A percentile compares a stretch with the other conserved stretches of the same genome.
phyloP scores from a whole-genome alignment of 495 filamentous ascomycete genomes.

The Penicillium diatomitis region DNA sequence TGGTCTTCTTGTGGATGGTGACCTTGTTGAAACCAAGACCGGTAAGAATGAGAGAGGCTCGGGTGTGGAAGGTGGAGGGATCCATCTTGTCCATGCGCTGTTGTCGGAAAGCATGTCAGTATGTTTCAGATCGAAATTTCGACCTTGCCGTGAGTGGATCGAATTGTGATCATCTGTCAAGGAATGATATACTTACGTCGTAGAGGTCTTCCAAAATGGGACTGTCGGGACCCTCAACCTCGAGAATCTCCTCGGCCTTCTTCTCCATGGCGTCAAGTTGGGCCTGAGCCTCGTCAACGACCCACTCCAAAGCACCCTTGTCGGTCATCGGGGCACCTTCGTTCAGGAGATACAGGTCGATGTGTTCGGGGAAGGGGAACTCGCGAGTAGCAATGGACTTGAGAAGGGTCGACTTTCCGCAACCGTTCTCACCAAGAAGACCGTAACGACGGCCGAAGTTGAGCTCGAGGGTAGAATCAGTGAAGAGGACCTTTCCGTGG shows the following conservation, averaged over 20 bases:
- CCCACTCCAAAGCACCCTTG: conserved; percentile 90
- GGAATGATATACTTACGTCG: conserved; percentile 55
- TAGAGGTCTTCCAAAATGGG: conserved; percentile 92
- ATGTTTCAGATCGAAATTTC: not conserved
- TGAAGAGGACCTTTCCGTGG: conserved; percentile 93
- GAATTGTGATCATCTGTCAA: not conserved
- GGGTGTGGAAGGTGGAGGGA: conserved; percentile 96
- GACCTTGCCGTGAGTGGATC: too few relatives aligned
- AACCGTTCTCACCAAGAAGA: conserved; percentile 95
- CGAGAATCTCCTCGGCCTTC: conserved; percentile 80
- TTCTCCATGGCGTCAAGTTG: conserved; percentile 86
- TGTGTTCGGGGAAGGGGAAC: conserved; percentile 89
- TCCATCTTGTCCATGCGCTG: conserved; percentile 99
- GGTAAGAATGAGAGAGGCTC: conserved; percentile 91
- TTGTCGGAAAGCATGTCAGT: conserved; percentile 15
- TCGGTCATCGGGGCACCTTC: conserved; percentile 90
- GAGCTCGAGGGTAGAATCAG: conserved; percentile 85
- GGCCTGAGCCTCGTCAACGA: conserved; percentile 88
- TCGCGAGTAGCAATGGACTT: conserved; percentile 92
- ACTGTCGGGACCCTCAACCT: conserved; percentile 83
- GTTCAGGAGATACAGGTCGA: conserved; percentile 98
- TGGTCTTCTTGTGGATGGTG: conserved; percentile 97
- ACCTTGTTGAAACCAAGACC: conserved; percentile 98
- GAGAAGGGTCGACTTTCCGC: conserved; percentile 92
- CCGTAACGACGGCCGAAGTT: conserved; percentile 91